Evolutionary conservation across 1,284 basidiomycete species (phyloP).

Genomic region (Trichosporon sp.): DNA sequence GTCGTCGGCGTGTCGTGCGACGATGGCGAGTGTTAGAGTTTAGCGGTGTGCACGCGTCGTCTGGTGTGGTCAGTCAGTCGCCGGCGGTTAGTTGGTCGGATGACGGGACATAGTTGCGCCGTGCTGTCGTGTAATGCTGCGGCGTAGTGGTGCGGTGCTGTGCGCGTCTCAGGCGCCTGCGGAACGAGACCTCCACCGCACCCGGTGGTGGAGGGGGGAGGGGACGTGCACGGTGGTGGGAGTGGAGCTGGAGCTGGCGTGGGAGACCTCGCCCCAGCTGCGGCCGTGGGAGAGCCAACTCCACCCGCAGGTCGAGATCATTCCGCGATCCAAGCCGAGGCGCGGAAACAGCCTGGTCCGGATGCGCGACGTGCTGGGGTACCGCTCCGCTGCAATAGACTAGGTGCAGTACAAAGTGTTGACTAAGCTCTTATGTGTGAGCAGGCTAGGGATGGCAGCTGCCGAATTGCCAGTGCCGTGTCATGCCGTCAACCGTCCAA

Average conservation of each 20-base stretch:
- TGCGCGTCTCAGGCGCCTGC: neutral
- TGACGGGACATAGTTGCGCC: neutral
- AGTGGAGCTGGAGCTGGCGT: neutral
- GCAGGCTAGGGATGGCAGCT: neutral
- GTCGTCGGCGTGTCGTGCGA: slow-evolving; percentile 2
- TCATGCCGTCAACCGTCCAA: neutral
- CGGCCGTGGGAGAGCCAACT: neutral
- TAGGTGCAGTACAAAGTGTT: neutral
- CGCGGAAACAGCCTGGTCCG: neutral
- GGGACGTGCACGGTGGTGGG: neutral
- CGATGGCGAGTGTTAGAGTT: neutral
- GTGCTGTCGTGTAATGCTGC: slow-evolving; percentile 5
- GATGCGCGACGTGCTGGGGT: neutral
- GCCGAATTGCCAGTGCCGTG: neutral
- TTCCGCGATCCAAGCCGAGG: neutral
- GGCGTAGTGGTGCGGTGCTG: neutral
- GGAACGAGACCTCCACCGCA: neutral
- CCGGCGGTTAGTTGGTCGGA: neutral
- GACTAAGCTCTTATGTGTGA: neutral
- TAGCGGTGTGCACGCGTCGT: neutral
- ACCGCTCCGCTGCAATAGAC: neutral
- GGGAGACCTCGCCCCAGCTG: neutral
- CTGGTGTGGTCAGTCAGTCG: neutral
- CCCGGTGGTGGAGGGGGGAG: neutral
- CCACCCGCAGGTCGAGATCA: neutral